phyloP scores from a whole-genome alignment of 805 yeast genomes.

The Wickerhamomyces bovis region DNA sequence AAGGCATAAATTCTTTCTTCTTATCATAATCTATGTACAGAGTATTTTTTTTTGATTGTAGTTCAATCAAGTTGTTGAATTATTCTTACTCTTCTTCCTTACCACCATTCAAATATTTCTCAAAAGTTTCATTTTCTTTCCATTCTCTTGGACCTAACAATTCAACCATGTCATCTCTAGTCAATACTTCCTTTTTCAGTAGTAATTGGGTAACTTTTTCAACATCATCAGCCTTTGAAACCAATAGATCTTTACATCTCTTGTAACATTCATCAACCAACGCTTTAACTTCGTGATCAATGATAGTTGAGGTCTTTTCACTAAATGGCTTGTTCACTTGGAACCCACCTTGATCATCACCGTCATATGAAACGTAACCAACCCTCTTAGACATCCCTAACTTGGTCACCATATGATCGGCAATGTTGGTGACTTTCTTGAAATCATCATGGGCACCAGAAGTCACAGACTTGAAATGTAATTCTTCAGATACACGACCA shows the following conservation, averaged over 20 bases:
- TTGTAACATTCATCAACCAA: constrained; percentile 72
- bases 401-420: constrained; percentile 85
- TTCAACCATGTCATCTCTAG: constrained; percentile 90
- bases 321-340: constrained; percentile 76
- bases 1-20: neutral
- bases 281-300: constrained; percentile 78
- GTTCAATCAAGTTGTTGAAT: no score
- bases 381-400: constrained; percentile 87
- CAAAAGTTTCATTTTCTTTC: constrained; percentile 89
- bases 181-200: constrained; percentile 79
- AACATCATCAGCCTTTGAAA: constrained; percentile 67
- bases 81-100: constrained; percentile 4
- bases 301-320: constrained; percentile 74
- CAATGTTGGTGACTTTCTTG: constrained; percentile 91
- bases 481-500: constrained; percentile 93
- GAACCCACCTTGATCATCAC: constrained; percentile 27
- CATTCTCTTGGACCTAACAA: constrained; percentile 88
- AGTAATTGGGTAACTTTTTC: constrained; percentile 84
- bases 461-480: constrained; percentile 87
- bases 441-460: constrained; percentile 97
- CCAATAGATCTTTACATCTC: constrained; percentile 62
- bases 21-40: neutral
- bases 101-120: constrained; percentile 49
- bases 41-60: neutral
- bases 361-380: constrained; percentile 68